These are phyloP conservation scores for Begonia loranthoides DNA, from an alignment of 306 rosid genomes.

Conservation along the genomic window DNA sequence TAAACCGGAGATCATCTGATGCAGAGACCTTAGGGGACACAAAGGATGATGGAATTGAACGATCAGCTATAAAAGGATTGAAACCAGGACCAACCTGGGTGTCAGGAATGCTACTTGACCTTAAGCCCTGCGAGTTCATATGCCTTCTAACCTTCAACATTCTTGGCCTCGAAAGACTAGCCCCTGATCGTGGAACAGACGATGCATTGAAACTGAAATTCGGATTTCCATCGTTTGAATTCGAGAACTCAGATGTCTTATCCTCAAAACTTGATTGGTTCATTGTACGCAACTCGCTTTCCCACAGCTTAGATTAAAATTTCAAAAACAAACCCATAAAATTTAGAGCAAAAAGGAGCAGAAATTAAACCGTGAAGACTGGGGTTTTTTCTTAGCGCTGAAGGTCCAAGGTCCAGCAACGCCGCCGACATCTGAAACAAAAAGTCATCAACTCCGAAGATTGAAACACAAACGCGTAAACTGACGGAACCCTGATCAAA, in stretches of 20 bases:
- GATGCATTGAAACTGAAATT: slow-evolving; percentile 29
- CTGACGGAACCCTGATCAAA: slow-evolving; percentile 3
- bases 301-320: slow-evolving; percentile 5
- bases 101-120: slow-evolving; percentile 18
- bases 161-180: slow-evolving; percentile 51
- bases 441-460: slow-evolving; percentile 30
- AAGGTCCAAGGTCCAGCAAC: slow-evolving; percentile 22
- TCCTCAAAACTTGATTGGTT: slow-evolving; percentile 29
- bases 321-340: slow-evolving; percentile 14
- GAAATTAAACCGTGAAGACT: slow-evolving; percentile 20
- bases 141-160: slow-evolving; percentile 46
- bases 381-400: slow-evolving; percentile 7
- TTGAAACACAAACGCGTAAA: background rate
- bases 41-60: slow-evolving; percentile 6
- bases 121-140: slow-evolving; percentile 25
- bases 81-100: slow-evolving; percentile 15
- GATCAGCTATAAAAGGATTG: slow-evolving; percentile 38
- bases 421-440: slow-evolving; percentile 28
- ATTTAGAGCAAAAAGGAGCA: slow-evolving; percentile 5
- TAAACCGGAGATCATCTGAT: slow-evolving; percentile 13
- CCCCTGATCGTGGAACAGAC: slow-evolving; percentile 27
- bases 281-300: slow-evolving; percentile 24
- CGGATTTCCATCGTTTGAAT: slow-evolving; percentile 11
- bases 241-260: slow-evolving; percentile 31
- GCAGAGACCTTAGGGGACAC: slow-evolving; percentile 11